Evolutionary conservation across 1,284 basidiomycete species (phyloP).

Genomic region (Boletus sp.): DNA sequence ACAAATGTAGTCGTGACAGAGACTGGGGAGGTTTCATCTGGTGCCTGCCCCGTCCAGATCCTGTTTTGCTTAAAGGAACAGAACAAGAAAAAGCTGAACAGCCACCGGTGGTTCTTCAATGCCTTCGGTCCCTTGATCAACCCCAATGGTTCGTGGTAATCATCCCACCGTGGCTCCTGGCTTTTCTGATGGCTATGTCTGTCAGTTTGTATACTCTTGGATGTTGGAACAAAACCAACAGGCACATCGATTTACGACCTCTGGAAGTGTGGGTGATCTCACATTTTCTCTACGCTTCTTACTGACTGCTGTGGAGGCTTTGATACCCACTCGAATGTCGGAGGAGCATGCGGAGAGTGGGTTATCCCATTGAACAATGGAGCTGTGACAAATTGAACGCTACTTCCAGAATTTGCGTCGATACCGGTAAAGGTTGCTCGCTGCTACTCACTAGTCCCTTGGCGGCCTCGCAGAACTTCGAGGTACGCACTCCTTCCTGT

Average conservation of each 20-base stretch:
- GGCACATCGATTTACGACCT: conserved; percentile 94
- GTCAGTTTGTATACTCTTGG: conserved; percentile 81
- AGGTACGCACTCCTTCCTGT: conserved; percentile 46
- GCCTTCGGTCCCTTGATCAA: conserved; percentile 89
- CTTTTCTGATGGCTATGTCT: conserved; percentile 2
- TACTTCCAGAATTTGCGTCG: conserved; percentile 74
- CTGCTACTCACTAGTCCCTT: conserved; percentile 85
- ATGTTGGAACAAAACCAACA: conserved; percentile 94
- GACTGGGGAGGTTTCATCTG: conserved; percentile 83
- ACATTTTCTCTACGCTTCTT: neutral
- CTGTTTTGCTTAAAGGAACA: conserved; percentile 94
- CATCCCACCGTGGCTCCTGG: neutral
- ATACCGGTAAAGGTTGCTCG: conserved; percentile 78
- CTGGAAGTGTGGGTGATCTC: conserved; percentile 73
- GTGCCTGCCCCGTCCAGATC: conserved; percentile 87
- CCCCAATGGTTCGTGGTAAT: conserved; percentile 62
- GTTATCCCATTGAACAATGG: conserved; percentile 31
- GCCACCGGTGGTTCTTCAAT: conserved; percentile 97
- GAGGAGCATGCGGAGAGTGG: conserved; percentile 94
- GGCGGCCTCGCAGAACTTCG: conserved; percentile 91
- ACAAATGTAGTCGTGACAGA: conserved; percentile 80
- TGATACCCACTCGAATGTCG: conserved; percentile 87
- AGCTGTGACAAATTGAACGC: conserved; percentile 2
- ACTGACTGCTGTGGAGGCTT: conserved; percentile 58
- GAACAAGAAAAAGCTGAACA: conserved; percentile 95